Percentiles rank a stretch among this genome's conserved stretches.
Conservation (phyloP, 2,329 filamentous ascomycete genomes). For the Pseudonectria buxi region DNA sequence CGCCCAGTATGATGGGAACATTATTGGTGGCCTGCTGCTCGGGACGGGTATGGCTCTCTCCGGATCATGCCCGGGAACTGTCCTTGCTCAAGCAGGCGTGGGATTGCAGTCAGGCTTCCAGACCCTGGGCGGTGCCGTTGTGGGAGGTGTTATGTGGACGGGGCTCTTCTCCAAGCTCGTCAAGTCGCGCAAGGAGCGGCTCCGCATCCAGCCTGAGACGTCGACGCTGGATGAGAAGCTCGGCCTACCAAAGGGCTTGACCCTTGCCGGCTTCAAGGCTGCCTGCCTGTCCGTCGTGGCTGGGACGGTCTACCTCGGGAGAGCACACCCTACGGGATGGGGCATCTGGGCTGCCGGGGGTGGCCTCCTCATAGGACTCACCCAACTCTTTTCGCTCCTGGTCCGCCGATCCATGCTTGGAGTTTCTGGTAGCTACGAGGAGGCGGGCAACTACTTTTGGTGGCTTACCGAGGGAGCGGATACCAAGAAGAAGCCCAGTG, state of each 20-base stretch:
- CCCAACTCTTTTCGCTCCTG: conserved; percentile 51
- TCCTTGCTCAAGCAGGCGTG: conserved; percentile 53
- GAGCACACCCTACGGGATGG: conserved; percentile 10
- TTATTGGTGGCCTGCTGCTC: conserved; percentile 55
- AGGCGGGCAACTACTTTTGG: conserved; percentile 50
- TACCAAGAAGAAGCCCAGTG: conserved; percentile 20
- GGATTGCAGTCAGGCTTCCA: conserved; percentile 45
- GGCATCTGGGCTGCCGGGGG: conserved; percentile 42
- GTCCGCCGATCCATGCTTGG: conserved; percentile 50
- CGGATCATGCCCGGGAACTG: conserved; percentile 59
- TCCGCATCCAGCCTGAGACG: conserved; percentile 19
- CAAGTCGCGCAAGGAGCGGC: conserved; percentile 20
- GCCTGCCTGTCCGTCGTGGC: conserved; percentile 35
- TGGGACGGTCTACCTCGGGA: conserved; percentile 26
- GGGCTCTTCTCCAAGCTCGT: conserved; percentile 34
- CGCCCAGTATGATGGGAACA: conserved; percentile 54
- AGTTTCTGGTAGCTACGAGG: conserved; percentile 55
- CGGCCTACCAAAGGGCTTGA: conserved; percentile 30
- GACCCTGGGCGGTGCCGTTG: conserved; percentile 46
- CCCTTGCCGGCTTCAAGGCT: conserved; percentile 37
- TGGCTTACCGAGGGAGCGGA: conserved; percentile 29
- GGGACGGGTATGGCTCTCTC: conserved; percentile 61
- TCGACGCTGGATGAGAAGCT: conserved; percentile 34
- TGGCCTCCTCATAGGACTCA: conserved; percentile 50
- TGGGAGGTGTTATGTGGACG: conserved; percentile 50